A percentile compares a stretch with the other conserved stretches of the same genome.
Evolutionary conservation across 2,329 filamentous ascomycete genomes (phyloP).

Genomic region (Fusarium gaditjirri): DNA sequence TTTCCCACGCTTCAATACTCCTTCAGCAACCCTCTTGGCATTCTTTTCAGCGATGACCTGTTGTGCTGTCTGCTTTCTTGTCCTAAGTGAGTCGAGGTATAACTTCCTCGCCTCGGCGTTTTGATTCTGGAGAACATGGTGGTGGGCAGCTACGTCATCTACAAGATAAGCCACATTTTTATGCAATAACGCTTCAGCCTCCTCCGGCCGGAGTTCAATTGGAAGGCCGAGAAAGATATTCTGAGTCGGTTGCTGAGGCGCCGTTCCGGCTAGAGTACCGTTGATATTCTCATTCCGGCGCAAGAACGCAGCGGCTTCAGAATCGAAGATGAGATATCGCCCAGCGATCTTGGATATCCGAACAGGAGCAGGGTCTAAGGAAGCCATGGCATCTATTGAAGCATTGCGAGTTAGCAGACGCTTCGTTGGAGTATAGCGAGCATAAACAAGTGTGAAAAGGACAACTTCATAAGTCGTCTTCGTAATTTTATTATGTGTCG

Average conservation of each 20-base stretch:
- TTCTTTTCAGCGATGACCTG: constrained; percentile 54
- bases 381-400: constrained; percentile 36
- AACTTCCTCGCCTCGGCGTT: constrained; percentile 65
- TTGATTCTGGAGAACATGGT: constrained; percentile 68
- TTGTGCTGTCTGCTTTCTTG: constrained; percentile 56
- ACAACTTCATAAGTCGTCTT: constrained; percentile 57
- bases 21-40: constrained; percentile 49
- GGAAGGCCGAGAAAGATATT: constrained; percentile 93
- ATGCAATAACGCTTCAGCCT: constrained; percentile 83
- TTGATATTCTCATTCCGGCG: constrained; percentile 85
- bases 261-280: constrained; percentile 85
- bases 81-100: constrained; percentile 70
- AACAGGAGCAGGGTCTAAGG: constrained; percentile 58
- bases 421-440: constrained; percentile 13
- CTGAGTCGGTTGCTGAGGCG: constrained; percentile 93
- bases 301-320: constrained; percentile 79
- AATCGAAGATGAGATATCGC: constrained; percentile 90
- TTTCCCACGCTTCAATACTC: constrained; percentile 37
- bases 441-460: constrained; percentile 7
- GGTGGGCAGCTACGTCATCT: constrained; percentile 80
- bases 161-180: constrained; percentile 81
- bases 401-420: constrained; percentile 34
- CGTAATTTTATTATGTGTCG: constrained; percentile 56
- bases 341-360: constrained; percentile 84
- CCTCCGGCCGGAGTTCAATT: constrained; percentile 89